Percentiles rank a stretch among this genome's conserved stretches.
phyloP scores from a whole-genome alignment of 2,329 filamentous ascomycete species.

The Cladosporium velox region DNA sequence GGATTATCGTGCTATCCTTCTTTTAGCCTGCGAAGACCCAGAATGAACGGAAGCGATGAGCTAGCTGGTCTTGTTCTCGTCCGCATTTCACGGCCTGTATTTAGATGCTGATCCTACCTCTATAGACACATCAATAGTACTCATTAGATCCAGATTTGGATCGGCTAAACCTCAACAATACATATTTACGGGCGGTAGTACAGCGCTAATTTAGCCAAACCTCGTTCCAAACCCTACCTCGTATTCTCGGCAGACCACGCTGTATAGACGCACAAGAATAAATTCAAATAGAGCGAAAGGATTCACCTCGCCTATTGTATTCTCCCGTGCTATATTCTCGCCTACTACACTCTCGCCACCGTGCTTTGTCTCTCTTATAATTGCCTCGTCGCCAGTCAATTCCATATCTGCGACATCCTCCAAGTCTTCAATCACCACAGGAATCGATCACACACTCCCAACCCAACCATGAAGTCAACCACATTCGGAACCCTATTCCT shows the following conservation, averaged over 20 bases:
- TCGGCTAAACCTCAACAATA: neutral
- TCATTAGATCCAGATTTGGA: neutral
- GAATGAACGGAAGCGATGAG: neutral
- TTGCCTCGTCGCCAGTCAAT: neutral
- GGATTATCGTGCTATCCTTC: neutral
- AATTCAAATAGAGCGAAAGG: neutral
- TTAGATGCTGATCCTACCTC: neutral
- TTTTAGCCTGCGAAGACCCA: neutral
- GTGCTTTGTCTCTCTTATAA: neutral
- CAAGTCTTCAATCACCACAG: neutral
- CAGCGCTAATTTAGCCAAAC: neutral
- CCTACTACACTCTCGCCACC: neutral
- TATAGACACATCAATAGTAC: neutral
- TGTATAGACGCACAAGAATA: neutral
- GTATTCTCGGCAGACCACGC: neutral
- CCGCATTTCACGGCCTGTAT: neutral
- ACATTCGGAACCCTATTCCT: conserved; percentile 4
- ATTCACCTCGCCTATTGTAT: neutral
- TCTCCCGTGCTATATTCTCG: too few species aligned
- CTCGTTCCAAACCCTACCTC: neutral
- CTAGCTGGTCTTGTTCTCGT: neutral
- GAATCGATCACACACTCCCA: neutral
- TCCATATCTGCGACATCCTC: neutral
- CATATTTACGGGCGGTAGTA: neutral
- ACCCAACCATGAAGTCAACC: conserved; percentile 3